Evolutionary conservation across 306 rosid species (phyloP).

Genomic region (Medicago arabica): DNA sequence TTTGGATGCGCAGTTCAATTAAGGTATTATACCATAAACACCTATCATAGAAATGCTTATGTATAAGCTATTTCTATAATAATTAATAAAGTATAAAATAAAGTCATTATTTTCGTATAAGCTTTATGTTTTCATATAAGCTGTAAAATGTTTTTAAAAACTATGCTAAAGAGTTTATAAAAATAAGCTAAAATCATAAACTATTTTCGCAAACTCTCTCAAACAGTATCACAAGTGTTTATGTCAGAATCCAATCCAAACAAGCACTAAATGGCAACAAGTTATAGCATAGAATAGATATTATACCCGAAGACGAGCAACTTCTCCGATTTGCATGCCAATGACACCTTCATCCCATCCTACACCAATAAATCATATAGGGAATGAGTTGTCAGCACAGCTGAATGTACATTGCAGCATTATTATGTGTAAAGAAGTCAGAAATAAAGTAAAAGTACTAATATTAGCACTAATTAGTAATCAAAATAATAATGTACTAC

Average conservation of each 20-base stretch:
- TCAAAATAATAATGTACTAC: background rate
- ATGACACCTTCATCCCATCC: conserved; percentile 99
- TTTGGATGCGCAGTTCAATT: background rate
- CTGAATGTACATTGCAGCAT: too few species aligned
- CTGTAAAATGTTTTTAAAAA: background rate
- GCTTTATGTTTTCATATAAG: background rate
- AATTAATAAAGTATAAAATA: too few species aligned
- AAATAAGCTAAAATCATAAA: background rate
- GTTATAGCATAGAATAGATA: background rate
- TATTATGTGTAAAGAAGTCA: too few species aligned
- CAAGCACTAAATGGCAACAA: background rate
- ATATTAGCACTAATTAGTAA: too few species aligned
- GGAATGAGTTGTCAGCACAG: background rate
- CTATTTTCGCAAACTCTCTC: background rate
- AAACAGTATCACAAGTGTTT: background rate
- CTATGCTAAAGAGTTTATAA: background rate
- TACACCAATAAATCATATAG: conserved; percentile 34
- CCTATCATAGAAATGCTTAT: background rate
- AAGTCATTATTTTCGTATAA: too few species aligned
- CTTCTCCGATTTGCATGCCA: conserved; percentile 91
- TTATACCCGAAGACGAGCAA: conserved; percentile 93
- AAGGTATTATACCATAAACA: background rate
- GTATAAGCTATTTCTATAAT: background rate
- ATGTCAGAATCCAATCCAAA: background rate
- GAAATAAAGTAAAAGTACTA: too few species aligned